Percentiles rank a stretch among this genome's conserved stretches.
Evolutionary conservation across 768 basidiomycete genomes (phyloP).

Genomic region (Daedalea quercina): DNA sequence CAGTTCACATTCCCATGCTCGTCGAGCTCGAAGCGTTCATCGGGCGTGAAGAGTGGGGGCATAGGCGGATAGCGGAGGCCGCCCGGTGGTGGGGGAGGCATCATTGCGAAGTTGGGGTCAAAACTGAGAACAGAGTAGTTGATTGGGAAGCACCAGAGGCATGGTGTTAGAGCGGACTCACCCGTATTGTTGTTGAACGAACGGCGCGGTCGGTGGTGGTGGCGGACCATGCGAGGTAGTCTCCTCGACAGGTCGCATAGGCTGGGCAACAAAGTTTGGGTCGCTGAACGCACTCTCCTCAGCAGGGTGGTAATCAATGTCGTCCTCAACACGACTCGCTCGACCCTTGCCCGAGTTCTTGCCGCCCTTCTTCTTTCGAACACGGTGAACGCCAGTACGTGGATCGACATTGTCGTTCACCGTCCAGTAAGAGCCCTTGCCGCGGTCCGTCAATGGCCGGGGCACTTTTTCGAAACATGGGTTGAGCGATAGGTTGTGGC

Average conservation of each 20-base stretch:
- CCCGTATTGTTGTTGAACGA: constrained; percentile 2
- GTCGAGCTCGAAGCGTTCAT: constrained; percentile 65
- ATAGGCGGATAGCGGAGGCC: constrained; percentile 56
- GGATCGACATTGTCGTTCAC: constrained; percentile 88
- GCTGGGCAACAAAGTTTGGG: constrained; percentile 44
- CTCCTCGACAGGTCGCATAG: constrained; percentile 54
- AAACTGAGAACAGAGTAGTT: constrained; percentile 38
- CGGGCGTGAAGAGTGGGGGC: constrained; percentile 53
- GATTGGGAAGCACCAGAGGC: background rate
- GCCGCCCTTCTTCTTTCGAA: constrained; percentile 83
- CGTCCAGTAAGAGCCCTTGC: constrained; percentile 90
- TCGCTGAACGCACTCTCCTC: constrained; percentile 40
- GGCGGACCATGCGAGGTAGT: constrained; percentile 51
- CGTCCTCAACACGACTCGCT: constrained; percentile 23
- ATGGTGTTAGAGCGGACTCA: background rate
- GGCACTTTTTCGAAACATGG: constrained; percentile 90
- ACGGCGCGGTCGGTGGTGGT: constrained; percentile 42
- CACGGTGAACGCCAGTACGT: constrained; percentile 81
- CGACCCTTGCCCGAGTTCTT: constrained; percentile 43
- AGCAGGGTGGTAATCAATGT: constrained; percentile 58
- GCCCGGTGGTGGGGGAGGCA: constrained; percentile 35
- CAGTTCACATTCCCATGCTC: constrained; percentile 78
- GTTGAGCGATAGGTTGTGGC: constrained; percentile 85
- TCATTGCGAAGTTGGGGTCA: constrained; percentile 67
- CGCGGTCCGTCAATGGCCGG: constrained; percentile 85